Evolutionary conservation across 2,329 filamentous ascomycete species (phyloP), one percentile per base, ranked within the genome.

Genomic region (Bipolaris sorokiniana): DNA sequence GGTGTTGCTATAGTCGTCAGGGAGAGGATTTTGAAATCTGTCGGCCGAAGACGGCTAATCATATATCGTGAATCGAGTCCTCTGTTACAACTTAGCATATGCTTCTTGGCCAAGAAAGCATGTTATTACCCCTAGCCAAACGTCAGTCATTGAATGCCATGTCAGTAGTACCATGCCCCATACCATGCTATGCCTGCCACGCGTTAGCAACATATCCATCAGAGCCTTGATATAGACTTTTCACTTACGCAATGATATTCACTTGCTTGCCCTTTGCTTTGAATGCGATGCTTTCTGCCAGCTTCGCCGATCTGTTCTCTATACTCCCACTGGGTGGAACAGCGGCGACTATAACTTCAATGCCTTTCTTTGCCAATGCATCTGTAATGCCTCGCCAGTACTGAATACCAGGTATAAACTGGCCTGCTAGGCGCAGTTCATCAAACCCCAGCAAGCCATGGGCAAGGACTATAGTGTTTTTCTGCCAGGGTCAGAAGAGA

Each of bases 21-120:
- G 0, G 85, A 88, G 36, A 92, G 82, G 57, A 97, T 90, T 71
- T 91, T 91, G 63, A 97, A 91, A 48, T 88, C 85, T 3, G 78
- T 77, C 9, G 84, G 85, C 48, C 81, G 79, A 20, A 88, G 74
- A 40, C 77, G 80, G 57, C 83, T 86, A 64, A 88, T 86, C 84
- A 88, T 87, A 64, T 87, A 87, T 56, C 86, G 80, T 31, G 86
- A 81, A 69, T 88, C 86, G 48, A 88, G 81, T 7, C 86, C 86
- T 51, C 86, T 86, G 65, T 2, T 28, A 5, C 20, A 5, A 18
- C 41, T 74, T 55, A 73, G 69, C 59, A 56, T 26, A 20, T 28
- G 7, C 36, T 11, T 20, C 36, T 6, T 38, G 41, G 20, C 11
- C 15, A 38, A 15, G 36, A 37, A 56, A n/a, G 42, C 41, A 51